Evolutionary conservation across 1,284 basidiomycete species (phyloP).

Genomic region (Pseudozyma pruni): DNA sequence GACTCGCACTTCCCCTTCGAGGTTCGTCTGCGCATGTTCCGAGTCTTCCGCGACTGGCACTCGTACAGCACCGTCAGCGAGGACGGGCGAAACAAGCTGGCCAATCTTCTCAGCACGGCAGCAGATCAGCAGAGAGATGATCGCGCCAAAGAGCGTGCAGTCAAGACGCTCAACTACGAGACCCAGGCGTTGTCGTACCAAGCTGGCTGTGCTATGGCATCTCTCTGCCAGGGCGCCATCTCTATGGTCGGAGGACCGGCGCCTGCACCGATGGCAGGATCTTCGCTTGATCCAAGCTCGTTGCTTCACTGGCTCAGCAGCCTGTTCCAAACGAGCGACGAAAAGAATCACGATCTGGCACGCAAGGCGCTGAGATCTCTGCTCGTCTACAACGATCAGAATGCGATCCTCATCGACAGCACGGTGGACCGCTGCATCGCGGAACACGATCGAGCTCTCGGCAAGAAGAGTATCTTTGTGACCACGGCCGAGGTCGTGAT

Average conservation of each 20-base stretch:
- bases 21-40: constrained; percentile 82
- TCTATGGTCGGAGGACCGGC: constrained; percentile 75
- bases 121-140: constrained; percentile 71
- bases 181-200: constrained; percentile 74
- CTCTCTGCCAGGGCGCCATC: constrained; percentile 71
- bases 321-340: constrained; percentile 69
- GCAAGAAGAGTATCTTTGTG: constrained; percentile 77
- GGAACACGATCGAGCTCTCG: constrained; percentile 69
- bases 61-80: constrained; percentile 82
- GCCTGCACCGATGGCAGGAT: constrained; percentile 82
- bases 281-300: constrained; percentile 68
- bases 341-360: constrained; percentile 68
- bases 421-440: constrained; percentile 80
- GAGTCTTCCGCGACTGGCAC: constrained; percentile 93
- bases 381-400: constrained; percentile 75
- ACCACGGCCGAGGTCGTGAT: constrained; percentile 81
- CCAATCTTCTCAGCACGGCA: constrained; percentile 79
- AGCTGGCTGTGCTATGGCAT: constrained; percentile 78
- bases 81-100: constrained; percentile 77
- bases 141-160: constrained; percentile 64
- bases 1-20: constrained; percentile 82
- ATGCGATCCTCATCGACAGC: constrained; percentile 76
- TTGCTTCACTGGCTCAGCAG: constrained; percentile 70
- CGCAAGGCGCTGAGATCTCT: constrained; percentile 80
- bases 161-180: constrained; percentile 73